Base-by-base conservation (phyloP, 2,329 filamentous ascomycete species). In the Xylogone sp. region DNA sequence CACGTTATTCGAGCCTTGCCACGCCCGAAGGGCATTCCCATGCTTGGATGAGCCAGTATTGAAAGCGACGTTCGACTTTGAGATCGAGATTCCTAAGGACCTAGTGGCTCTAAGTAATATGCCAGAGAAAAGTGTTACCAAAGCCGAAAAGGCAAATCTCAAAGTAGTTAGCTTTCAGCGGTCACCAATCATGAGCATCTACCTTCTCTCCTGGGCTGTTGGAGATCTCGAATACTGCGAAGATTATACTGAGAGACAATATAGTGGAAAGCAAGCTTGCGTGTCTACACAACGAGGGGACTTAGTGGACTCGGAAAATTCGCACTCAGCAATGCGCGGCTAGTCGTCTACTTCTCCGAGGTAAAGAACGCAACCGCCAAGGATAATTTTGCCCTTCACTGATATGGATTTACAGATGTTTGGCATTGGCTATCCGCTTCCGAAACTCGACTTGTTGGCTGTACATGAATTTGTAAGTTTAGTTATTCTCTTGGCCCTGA, bases 181-280 rank as follows among this genome's bases (percentile, higher is more conserved):
- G 42, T 90, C 87, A 13, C 90, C 90, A 1, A 72, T 90, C 62
- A 96, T 96, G 90, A 93, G 88, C 74, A 94, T 87, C 21, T 86
- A 94, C 70, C 81, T 96, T 29, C 76, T 93, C 27, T 90, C 90
- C 21, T 96, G 93, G 93, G 91, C 91, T 20, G 83, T 96, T 56
- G 93, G 93, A 51, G 91, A 97, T 69, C 96, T 97, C 57, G 91
- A 96, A 71, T 96, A 96, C 62, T 84, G 96, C 49, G 93, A 97
- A 73, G 88, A 87, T 48, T 87, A 88, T 65, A 97, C 93, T 3
- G 79, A 89, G 64, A 84, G 91, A 61, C 84, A 86, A 68, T 97
- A 97, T 73, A 88, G 94, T 54, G 92, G 90, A n/a, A 65, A 90
- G 90, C 75, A 86, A 83, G 66, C n/a, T 91, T 97, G 50, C 86